Evolutionary conservation across 176 grass and related monocot genomes (phyloP).

Genomic region (Elaeis guineensis): DNA sequence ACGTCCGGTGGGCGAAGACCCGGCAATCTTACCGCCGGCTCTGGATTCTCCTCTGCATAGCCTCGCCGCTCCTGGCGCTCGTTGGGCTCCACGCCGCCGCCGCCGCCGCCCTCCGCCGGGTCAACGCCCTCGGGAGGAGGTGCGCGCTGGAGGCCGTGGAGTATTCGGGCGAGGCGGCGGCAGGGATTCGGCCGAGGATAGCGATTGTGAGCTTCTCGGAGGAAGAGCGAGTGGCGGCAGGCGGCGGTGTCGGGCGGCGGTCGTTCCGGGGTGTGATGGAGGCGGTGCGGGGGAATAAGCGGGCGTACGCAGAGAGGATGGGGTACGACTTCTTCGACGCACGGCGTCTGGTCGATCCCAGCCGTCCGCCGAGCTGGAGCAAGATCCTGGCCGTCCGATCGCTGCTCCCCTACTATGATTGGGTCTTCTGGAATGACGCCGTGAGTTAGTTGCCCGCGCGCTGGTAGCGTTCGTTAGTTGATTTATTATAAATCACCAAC

Average conservation of each 20-base stretch:
- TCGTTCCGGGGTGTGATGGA: slow-evolving; percentile 52
- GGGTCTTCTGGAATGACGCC: slow-evolving; percentile 96
- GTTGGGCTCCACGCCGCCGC: slow-evolving; percentile 2
- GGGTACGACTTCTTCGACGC: slow-evolving; percentile 51
- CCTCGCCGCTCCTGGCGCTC: slow-evolving; percentile 17
- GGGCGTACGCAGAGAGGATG: slow-evolving; percentile 33
- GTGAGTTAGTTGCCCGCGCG: slow-evolving; percentile 15
- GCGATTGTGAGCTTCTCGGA: slow-evolving; percentile 70
- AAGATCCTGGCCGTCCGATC: slow-evolving; percentile 64
- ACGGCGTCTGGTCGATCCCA: slow-evolving; percentile 28
- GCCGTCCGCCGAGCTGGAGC: slow-evolving; percentile 77
- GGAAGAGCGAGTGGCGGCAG: slow-evolving; percentile 17
- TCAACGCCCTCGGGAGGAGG: slow-evolving; percentile 35
- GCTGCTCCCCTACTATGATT: slow-evolving; percentile 42
- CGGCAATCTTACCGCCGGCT: background rate
- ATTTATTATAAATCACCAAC: too few species aligned
- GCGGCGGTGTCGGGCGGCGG: slow-evolving; percentile 8
- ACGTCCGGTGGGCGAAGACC: too few species aligned
- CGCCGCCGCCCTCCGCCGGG: slow-evolving; percentile 27
- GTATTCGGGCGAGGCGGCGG: background rate
- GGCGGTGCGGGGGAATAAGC: slow-evolving; percentile 46
- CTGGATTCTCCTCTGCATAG: slow-evolving; percentile 7
- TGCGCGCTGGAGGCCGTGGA: background rate
- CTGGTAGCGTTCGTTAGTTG: too few species aligned
- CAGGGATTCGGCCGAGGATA: slow-evolving; percentile 15